Percentiles rank a stretch among this genome's conserved stretches.
These are phyloP conservation scores for Licmophora abbreviata DNA, from an alignment of 108 stramenopile species.

Conservation along the genomic window DNA sequence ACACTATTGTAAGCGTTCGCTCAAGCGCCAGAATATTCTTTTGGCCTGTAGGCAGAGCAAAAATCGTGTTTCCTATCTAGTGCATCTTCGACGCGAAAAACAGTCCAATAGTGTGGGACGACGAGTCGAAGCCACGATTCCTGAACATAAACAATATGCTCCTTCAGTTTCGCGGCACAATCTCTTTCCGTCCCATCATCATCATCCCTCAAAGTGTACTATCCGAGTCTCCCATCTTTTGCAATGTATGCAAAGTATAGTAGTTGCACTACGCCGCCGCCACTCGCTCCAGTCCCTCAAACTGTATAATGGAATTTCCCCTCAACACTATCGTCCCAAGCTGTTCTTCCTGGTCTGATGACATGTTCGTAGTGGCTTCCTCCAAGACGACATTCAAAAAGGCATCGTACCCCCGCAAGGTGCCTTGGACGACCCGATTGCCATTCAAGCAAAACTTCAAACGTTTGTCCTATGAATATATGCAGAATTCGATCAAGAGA, in stretches of 20 bases:
- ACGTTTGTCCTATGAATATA: slow-evolving; percentile 61
- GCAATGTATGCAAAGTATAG: background rate
- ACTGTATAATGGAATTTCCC: slow-evolving; percentile 83
- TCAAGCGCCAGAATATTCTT: too few relatives aligned
- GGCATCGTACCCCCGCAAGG: slow-evolving; percentile 83
- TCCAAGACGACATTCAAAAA: slow-evolving; percentile 87
- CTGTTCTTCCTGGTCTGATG: slow-evolving; percentile 38
- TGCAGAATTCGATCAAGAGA: background rate
- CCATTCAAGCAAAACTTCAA: slow-evolving; percentile 76
- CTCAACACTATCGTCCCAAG: slow-evolving; percentile 80
- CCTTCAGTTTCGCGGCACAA: too few relatives aligned
- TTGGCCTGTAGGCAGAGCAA: too few relatives aligned
- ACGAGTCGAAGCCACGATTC: background rate
- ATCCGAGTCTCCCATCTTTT: background rate
- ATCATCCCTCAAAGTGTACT: background rate
- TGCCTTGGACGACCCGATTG: slow-evolving; percentile 68
- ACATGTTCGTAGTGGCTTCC: slow-evolving; percentile 53
- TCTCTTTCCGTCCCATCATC: too few relatives aligned
- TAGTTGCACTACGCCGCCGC: slow-evolving; percentile 10
- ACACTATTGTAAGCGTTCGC: too few relatives aligned
- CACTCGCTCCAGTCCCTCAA: slow-evolving; percentile 78
- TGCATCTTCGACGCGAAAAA: too few relatives aligned
- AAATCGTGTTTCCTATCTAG: too few relatives aligned
- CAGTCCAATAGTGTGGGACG: too few relatives aligned
- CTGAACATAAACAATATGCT: background rate